Evolutionary conservation across 192 early-diverging fungal species (phyloP), one percentile per base, ranked within the genome.

Genomic region (Coemansia sp.): DNA sequence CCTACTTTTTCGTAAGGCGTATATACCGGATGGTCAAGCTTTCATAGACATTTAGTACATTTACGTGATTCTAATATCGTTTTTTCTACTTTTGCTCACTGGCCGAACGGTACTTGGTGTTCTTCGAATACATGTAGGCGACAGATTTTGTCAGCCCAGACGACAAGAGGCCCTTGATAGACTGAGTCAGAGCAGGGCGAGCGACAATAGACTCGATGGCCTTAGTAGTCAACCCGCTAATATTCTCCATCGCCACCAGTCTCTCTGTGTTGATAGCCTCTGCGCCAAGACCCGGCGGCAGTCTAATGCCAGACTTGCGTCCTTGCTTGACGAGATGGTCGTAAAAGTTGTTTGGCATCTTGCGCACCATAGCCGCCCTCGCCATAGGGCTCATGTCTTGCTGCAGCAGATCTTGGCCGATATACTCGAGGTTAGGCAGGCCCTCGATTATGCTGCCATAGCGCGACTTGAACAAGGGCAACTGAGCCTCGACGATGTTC

Each of bases 121-220:
- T 76, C 59, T 87, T 87, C 38, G 76, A 75, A 20, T 72, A 56
- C 62, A 87, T 84, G 76, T 94, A 94, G 15, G 84, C 68, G 16
- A 75, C 65, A 13, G 87, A 86, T 64, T 87, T 91, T 40, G 78
- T 13, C 20, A 88, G 29, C 0, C 98, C 98, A 18, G 96, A 95
- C 0, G 95, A 94, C 18, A 96, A 69, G 30, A 98, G 77, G 1
- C 98, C 98, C 80, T 99, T 99, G 61, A 89, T 61, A 29, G 93
- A 92, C 79, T 99, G 97, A 1, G 91, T 88, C 20, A 99, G 66
- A 5, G 95, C 94, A 0, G 96, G 91, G 11, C 86, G 68, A n/a
- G 85, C 79, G 12, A 95, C 89, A 61, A 91, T 92, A 50, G 87
- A 69, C 60, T 77, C 73, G 62, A 89, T 64, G 35, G 89, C 86